A percentile compares a stretch with the other conserved stretches of the same genome.
phyloP scores from a whole-genome alignment of 371 early-diverging fungal species.

The Circinella minor region DNA sequence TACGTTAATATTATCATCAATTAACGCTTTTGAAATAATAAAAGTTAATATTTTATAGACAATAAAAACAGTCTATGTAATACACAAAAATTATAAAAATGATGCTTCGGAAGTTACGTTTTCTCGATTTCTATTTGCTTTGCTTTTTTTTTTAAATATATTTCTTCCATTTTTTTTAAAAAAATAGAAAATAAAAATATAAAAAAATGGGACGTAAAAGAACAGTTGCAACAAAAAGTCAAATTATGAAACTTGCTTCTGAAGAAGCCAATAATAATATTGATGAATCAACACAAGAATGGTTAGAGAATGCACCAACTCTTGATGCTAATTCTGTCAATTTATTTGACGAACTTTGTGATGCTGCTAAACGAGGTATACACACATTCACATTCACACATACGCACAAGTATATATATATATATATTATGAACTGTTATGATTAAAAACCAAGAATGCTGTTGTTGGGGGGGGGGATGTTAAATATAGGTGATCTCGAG shows the following conservation, averaged over 20 bases:
- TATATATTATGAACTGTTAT: not conserved
- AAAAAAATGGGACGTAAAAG: not conserved
- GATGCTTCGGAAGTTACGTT: no score
- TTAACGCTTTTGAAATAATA: no score
- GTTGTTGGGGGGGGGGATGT: no score
- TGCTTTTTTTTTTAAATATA: no score
- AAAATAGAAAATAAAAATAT: no score
- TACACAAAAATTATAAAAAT: no score
- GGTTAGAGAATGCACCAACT: conserved; percentile 21
- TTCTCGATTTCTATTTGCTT: no score
- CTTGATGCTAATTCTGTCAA: conserved; percentile 17
- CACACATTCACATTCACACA: not conserved
- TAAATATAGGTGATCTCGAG: conserved; percentile 32
- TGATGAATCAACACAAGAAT: conserved; percentile 2
- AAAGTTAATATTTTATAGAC: no score
- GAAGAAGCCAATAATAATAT: conserved; percentile 1
- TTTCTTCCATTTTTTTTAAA: not conserved
- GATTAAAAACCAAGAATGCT: no score
- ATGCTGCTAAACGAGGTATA: conserved; percentile 37
- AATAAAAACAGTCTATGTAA: no score
- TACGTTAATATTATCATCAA: no score
- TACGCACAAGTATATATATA: not conserved
- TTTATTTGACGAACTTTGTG: conserved; percentile 43
- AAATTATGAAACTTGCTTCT: conserved; percentile 26
- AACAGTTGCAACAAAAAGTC: conserved; percentile 21